Base-by-base conservation (phyloP, 1,284 basidiomycete species). In the Xerocomus amazonicus region DNA sequence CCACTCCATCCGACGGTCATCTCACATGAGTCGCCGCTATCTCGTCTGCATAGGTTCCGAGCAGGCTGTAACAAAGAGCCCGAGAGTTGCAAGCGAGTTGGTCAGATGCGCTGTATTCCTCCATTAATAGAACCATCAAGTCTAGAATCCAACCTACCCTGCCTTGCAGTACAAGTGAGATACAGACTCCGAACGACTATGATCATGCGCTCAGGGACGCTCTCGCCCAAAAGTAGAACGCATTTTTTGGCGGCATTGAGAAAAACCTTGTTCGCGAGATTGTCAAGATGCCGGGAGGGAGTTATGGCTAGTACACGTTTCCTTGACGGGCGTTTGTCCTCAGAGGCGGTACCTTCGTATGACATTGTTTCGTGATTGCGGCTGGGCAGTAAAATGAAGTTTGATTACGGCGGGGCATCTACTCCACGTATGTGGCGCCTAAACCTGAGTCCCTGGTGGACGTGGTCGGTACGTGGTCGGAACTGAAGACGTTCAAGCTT, bases 31-130 rank as follows among this genome's bases (percentile, higher is more conserved):
- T 23, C 19, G 19, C 19, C 19, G 19, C 4, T 38, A 45, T 48
- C 43, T 58, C 47, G 43, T 19, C 61, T 43, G 47, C 43, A 56
- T 40, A 45, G 50, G 51, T 4, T 10, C 60, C 58, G 48, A 23
- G 19, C 9, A 19, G 13, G 8, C n/a, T 39, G 13, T 14, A 23
- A 23, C 42, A 60, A 51, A 60, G 43, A 23, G 26, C 35, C 50
- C 50, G 55, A 47, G 27, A 27, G 19, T 40, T 42, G 33, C n/a
- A 36, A 40, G 34, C 32, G 33, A 29, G 4, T 10, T 31, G 12
- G 7, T 32, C 42, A 16, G 39, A 32, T 23, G 35, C 36, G 45
- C 42, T 52, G 48, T 45, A 45, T 2, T 4, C 19, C 32, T 34
- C 29, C 41, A 16, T 34, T 9, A 17, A 48, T 45, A 17, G 34